Evolutionary conservation across 768 basidiomycete genomes (phyloP).

Genomic region (Collybia mongolica): DNA sequence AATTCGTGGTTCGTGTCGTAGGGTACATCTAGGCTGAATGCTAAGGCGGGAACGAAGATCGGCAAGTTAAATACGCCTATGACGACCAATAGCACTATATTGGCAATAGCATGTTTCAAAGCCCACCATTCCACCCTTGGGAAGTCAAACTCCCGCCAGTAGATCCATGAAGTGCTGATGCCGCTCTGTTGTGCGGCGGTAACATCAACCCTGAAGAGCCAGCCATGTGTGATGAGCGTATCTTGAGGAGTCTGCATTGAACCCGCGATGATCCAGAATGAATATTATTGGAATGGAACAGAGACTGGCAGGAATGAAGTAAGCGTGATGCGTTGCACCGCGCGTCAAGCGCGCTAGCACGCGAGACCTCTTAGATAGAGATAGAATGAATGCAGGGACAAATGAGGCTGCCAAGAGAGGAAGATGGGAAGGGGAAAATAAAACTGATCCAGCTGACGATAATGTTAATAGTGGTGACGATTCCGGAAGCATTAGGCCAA

Average conservation of each 20-base stretch:
- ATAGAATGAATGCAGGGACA: conserved; percentile 18
- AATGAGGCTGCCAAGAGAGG: conserved; percentile 18
- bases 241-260: background rate
- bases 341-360: conserved; percentile 14
- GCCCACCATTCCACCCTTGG: conserved; percentile 20
- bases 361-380: conserved; percentile 13
- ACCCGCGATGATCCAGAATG: conserved; percentile 17
- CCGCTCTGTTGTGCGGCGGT: conserved; percentile 6
- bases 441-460: conserved; percentile 10
- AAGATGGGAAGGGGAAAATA: conserved; percentile 14
- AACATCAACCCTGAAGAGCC: conserved; percentile 19
- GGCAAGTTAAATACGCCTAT: conserved; percentile 22
- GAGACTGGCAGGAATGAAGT: conserved; percentile 17
- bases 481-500: background rate
- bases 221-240: conserved; percentile 11
- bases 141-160: conserved; percentile 22
- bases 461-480: conserved; percentile 8
- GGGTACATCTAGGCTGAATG: conserved; percentile 18
- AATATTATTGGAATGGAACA: conserved; percentile 15
- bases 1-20: conserved; percentile 25
- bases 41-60: conserved; percentile 20
- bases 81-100: conserved; percentile 19
- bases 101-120: conserved; percentile 14
- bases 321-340: conserved; percentile 14
- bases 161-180: conserved; percentile 18